Evolutionary conservation across 1,284 basidiomycete species (phyloP).

Genomic region (Ceratobasidium sp.): DNA sequence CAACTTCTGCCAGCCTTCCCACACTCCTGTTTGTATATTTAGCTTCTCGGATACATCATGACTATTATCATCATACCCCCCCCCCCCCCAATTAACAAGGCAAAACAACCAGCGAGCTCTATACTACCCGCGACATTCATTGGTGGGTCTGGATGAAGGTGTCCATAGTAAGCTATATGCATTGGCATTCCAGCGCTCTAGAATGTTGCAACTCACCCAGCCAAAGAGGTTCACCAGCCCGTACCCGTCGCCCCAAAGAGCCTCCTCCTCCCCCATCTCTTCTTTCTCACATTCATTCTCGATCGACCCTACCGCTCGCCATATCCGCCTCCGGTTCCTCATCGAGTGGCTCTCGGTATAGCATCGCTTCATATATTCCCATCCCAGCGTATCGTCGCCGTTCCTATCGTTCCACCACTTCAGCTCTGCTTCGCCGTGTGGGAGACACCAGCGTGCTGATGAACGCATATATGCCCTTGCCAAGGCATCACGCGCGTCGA

Average conservation of each 20-base stretch:
- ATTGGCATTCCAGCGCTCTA: too few relatives aligned
- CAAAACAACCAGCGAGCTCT: neutral
- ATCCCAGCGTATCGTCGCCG: conserved; percentile 24
- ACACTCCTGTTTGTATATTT: too few relatives aligned
- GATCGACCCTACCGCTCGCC: conserved; percentile 28
- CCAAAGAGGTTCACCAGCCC: too few relatives aligned
- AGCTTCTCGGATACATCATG: too few relatives aligned
- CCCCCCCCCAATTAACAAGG: too few relatives aligned
- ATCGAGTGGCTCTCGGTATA: conserved; percentile 32
- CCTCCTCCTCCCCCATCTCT: neutral
- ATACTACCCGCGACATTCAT: too few relatives aligned
- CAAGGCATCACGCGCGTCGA: neutral
- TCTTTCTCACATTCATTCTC: conserved; percentile 27
- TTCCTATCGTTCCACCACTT: conserved; percentile 39
- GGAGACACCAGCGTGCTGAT: conserved; percentile 30
- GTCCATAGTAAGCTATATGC: too few relatives aligned
- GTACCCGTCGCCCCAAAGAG: too few relatives aligned
- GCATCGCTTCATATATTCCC: conserved; percentile 30
- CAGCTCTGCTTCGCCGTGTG: conserved; percentile 25
- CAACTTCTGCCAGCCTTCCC: too few relatives aligned
- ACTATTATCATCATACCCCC: too few relatives aligned
- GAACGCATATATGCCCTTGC: conserved; percentile 29
- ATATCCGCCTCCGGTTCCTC: conserved; percentile 39
- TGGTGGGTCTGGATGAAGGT: too few relatives aligned
- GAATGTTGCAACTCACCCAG: too few relatives aligned